These are phyloP conservation scores for Herpetomonas tarakana DNA, from an alignment of 208 protist species.

Conservation along the genomic window DNA sequence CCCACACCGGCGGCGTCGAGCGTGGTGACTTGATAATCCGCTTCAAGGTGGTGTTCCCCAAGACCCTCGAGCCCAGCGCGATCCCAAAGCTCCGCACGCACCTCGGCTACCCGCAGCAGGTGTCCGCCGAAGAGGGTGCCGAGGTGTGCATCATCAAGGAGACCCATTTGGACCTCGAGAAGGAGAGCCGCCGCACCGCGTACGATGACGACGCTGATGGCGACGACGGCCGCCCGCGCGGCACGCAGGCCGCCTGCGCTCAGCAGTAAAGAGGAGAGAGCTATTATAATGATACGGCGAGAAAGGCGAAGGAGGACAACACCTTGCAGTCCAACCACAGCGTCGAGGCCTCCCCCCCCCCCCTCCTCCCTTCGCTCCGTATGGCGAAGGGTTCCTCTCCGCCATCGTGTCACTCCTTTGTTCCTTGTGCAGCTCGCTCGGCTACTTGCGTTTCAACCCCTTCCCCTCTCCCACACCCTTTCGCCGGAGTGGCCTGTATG, in stretches of 20 bases:
- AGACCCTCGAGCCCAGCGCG: conserved; percentile 38
- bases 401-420: too few relatives aligned
- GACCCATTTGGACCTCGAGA: conserved; percentile 77
- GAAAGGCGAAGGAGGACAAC: too few relatives aligned
- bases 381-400: too few relatives aligned
- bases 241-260: conserved; percentile 62
- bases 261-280: conserved; percentile 61
- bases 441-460: too few relatives aligned
- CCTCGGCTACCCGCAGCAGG: conserved; percentile 72
- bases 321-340: too few relatives aligned
- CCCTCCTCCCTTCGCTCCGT: too few relatives aligned
- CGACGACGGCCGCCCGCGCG: conserved; percentile 33
- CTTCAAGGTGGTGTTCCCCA: conserved; percentile 91
- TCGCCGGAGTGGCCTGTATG: too few relatives aligned
- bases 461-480: too few relatives aligned
- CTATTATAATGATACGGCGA: too few relatives aligned
- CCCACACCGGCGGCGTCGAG: conserved; percentile 86
- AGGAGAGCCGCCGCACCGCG: conserved; percentile 57
- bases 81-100: conserved; percentile 58
- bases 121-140: conserved; percentile 22
- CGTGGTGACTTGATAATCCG: conserved; percentile 88
- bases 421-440: too few relatives aligned
- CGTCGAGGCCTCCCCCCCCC: too few relatives aligned
- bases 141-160: conserved; percentile 53
- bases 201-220: conserved; percentile 72